A percentile compares a stretch with the other conserved stretches of the same genome.
Conservation (phyloP, 139 green algal species). For the Chlorella sp. region DNA sequence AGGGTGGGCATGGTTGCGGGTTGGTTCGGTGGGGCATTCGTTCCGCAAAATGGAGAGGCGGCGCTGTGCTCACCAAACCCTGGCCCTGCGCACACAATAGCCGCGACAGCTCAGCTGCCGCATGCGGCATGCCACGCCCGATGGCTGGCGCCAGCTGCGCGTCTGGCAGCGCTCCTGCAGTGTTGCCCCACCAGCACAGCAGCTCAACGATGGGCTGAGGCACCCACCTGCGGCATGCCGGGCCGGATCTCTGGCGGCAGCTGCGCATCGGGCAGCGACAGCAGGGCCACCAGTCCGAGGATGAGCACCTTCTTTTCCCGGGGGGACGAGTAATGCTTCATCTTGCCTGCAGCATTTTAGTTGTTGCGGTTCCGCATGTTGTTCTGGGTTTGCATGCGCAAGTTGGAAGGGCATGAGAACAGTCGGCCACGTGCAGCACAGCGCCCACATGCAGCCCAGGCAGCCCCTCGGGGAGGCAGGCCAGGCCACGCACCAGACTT, state of each 20-base stretch:
- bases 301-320: slow-evolving; percentile 86
- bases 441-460: no score
- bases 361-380: no score
- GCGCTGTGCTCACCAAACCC: no score
- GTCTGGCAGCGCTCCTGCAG: no score
- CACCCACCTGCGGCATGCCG: slow-evolving; percentile 48
- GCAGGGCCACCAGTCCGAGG: slow-evolving; percentile 73
- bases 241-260: slow-evolving; percentile 69
- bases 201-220: no score
- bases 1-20: background rate
- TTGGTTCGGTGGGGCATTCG: background rate
- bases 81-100: no score
- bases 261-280: slow-evolving; percentile 60
- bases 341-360: slow-evolving; percentile 59
- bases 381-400: no score
- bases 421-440: no score
- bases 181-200: no score
- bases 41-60: no score
- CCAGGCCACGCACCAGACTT: slow-evolving; percentile 17
- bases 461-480: background rate
- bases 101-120: no score
- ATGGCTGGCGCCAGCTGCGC: background rate
- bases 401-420: no score
- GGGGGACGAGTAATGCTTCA: slow-evolving; percentile 72
- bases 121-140: background rate